These are phyloP conservation scores for Arxiozyma heterogenica DNA, from an alignment of 1,139 yeast genomes.

Conservation along the genomic window DNA sequence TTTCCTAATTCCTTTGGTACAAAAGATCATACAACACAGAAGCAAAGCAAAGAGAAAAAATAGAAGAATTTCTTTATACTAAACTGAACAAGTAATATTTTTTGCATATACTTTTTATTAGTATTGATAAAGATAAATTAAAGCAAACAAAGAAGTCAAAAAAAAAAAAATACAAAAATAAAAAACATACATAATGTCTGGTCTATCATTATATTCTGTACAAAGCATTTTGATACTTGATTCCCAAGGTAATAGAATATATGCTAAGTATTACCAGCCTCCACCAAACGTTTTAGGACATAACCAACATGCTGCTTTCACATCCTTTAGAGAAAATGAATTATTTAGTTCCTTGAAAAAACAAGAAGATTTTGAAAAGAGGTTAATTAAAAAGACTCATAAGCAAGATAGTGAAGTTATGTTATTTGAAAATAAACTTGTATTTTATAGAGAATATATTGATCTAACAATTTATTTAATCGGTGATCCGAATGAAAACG, in stretches of 20 bases:
- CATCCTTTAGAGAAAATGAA: slow-evolving; percentile 29
- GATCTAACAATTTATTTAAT: slow-evolving; percentile 67
- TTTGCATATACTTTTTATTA: too few relatives aligned
- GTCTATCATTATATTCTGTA: slow-evolving; percentile 64
- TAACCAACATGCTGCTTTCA: neutral
- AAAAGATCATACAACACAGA: neutral
- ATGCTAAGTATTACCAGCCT: slow-evolving; percentile 73
- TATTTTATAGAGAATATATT: slow-evolving; percentile 71
- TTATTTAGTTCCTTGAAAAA: slow-evolving; percentile 41
- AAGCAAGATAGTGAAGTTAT: slow-evolving; percentile 75
- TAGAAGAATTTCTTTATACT: too few relatives aligned
- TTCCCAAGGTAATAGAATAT: slow-evolving; percentile 69
- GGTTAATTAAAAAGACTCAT: slow-evolving; percentile 62
- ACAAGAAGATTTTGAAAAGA: slow-evolving; percentile 69
- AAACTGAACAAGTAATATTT: neutral
- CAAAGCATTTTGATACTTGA: slow-evolving; percentile 74
- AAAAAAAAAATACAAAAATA: too few relatives aligned
- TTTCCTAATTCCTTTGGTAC: neutral
- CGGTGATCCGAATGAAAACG: slow-evolving; percentile 78
- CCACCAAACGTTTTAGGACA: slow-evolving; percentile 29
- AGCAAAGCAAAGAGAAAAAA: neutral
- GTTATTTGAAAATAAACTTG: slow-evolving; percentile 66
- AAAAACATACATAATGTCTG: neutral
- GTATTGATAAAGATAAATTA: too few relatives aligned
- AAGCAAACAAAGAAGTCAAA: neutral